Conservation (phyloP, 371 early-diverging fungal genomes). For the Blakeslea trispora region DNA sequence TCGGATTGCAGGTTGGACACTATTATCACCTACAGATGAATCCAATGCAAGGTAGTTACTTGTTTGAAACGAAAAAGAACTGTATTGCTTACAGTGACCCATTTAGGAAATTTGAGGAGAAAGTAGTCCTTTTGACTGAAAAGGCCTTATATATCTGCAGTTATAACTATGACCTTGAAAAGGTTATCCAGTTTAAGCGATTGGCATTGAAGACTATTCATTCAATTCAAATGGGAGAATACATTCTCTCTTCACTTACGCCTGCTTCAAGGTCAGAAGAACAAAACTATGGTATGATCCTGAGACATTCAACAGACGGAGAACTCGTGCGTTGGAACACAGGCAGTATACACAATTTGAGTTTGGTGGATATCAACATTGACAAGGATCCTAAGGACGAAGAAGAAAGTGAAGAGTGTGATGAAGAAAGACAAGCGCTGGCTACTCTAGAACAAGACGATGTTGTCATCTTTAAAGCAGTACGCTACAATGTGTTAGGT, state of each 20-base stretch:
- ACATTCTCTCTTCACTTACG: conserved; percentile 51
- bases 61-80: too few species aligned
- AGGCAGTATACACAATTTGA: conserved; percentile 58
- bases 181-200: conserved; percentile 69
- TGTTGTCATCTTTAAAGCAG: conserved; percentile 41
- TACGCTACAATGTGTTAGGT: conserved; percentile 44
- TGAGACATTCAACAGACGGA: conserved; percentile 51
- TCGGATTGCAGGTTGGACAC: conserved; percentile 59
- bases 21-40: conserved; percentile 53
- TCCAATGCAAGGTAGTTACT: conserved; percentile 10
- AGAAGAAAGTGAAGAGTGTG: conserved; percentile 1
- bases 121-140: conserved; percentile 68
- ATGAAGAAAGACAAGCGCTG: conserved; percentile 1
- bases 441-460: conserved; percentile 9
- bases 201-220: conserved; percentile 60
- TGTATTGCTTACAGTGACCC: too few species aligned
- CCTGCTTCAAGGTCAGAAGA: conserved; percentile 40
- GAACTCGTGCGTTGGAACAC: conserved; percentile 61
- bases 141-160: conserved; percentile 74
- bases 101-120: conserved; percentile 66
- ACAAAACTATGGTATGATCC: conserved; percentile 62
- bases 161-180: conserved; percentile 72
- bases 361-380: conserved; percentile 33
- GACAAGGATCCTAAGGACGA: background rate
- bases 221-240: conserved; percentile 63